A percentile compares a stretch with the other conserved stretches of the same genome.
Evolutionary conservation across 2,329 filamentous ascomycete species (phyloP).

Genomic region (Cytospora schulzeri): DNA sequence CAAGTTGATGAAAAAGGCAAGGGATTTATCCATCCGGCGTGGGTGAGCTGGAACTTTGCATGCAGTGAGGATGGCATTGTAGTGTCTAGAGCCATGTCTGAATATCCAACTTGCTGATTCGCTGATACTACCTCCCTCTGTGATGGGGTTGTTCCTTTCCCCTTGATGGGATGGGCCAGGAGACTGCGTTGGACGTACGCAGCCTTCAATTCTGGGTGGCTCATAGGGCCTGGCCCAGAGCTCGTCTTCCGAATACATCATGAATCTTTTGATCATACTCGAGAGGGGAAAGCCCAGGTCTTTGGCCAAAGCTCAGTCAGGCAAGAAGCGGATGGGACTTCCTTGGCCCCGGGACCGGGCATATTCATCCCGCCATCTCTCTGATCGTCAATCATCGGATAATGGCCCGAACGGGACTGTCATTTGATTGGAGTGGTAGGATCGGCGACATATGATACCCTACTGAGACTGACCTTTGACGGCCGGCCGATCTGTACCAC

Average conservation of each 20-base stretch:
- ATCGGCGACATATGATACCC: background rate
- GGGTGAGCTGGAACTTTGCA: background rate
- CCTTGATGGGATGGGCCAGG: background rate
- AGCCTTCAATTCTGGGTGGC: background rate
- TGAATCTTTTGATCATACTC: background rate
- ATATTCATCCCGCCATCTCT: background rate
- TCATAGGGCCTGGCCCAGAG: background rate
- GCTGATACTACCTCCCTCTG: background rate
- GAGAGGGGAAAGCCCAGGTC: background rate
- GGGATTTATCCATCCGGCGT: background rate
- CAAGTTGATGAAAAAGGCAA: background rate
- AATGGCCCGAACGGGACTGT: background rate
- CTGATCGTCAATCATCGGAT: background rate
- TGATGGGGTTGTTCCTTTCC: background rate
- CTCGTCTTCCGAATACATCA: background rate
- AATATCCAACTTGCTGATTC: background rate
- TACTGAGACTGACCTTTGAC: background rate
- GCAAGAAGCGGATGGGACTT: background rate
- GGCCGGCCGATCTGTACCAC: background rate
- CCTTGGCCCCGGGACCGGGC: too few species aligned
- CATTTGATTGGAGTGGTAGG: background rate
- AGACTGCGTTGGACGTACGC: background rate
- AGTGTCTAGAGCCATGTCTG: background rate
- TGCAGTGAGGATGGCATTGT: background rate
- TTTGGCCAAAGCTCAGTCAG: background rate